Percentiles rank a stretch among this genome's conserved stretches.
phyloP scores from a whole-genome alignment of 768 basidiomycete species.

The Kockovaella imperatae region DNA sequence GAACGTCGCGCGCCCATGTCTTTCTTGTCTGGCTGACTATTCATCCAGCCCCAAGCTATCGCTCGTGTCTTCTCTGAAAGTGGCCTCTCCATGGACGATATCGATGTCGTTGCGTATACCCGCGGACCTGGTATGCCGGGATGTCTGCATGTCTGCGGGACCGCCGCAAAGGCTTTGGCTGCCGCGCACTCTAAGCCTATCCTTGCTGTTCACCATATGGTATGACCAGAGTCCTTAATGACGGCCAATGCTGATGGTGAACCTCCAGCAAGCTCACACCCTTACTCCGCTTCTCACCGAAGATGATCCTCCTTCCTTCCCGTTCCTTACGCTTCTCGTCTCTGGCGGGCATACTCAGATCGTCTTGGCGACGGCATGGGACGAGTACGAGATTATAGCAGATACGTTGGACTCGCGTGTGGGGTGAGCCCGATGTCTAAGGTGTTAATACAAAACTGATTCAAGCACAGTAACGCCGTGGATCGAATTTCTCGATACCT shows the following conservation, averaged over 20 bases:
- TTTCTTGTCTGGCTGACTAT: not conserved
- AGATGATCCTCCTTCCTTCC: conserved; percentile 54
- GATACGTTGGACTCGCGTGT: conserved; percentile 68
- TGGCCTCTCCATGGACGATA: conserved; percentile 52
- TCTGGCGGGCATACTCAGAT: conserved; percentile 94
- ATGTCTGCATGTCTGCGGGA: conserved; percentile 69
- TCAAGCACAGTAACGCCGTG: conserved; percentile 52
- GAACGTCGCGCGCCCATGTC: not conserved
- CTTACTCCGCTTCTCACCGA: conserved; percentile 67
- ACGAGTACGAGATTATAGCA: conserved; percentile 61
- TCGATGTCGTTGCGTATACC: conserved; percentile 86
- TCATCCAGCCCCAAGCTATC: conserved; percentile 63
- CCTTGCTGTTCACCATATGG: conserved; percentile 94
- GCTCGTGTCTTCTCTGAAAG: conserved; percentile 62
- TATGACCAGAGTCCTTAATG: conserved; percentile 30
- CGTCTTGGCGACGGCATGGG: conserved; percentile 59
- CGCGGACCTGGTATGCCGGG: conserved; percentile 63
- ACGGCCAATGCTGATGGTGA: not conserved
- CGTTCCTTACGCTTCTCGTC: conserved; percentile 78
- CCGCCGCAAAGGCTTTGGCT: conserved; percentile 78
- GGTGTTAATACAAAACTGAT: not conserved
- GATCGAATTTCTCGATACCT: conserved; percentile 75
- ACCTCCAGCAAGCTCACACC: conserved; percentile 78
- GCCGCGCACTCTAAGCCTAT: conserved; percentile 68
- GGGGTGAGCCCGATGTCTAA: conserved; percentile 47